Conservation (phyloP, 1,284 basidiomycete genomes). For the Rhodotorula sp. region DNA sequence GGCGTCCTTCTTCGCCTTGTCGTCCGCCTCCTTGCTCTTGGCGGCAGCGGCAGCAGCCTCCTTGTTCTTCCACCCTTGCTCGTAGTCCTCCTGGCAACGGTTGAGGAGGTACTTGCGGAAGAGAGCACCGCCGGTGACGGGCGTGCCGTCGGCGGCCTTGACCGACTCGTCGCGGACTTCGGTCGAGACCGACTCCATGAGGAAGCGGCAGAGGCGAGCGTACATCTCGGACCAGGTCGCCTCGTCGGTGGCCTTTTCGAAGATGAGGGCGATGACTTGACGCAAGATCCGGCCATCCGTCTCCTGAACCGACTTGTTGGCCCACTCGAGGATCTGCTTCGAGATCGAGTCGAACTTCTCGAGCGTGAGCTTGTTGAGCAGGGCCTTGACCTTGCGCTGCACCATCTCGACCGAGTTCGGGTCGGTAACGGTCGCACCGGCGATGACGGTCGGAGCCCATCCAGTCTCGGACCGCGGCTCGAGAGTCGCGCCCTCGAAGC, state of each 20-base stretch:
- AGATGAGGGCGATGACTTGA: constrained; percentile 91
- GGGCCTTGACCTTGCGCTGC: constrained; percentile 86
- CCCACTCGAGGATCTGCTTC: constrained; percentile 87
- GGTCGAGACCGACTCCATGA: constrained; percentile 83
- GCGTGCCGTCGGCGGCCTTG: constrained; percentile 71
- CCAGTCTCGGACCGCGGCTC: constrained; percentile 65
- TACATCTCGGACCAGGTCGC: constrained; percentile 96
- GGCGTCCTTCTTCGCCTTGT: constrained; percentile 57
- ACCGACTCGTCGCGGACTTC: constrained; percentile 84
- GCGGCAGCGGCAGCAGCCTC: constrained; percentile 58
- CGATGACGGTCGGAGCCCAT: constrained; percentile 62
- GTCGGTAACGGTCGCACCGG: constrained; percentile 28
- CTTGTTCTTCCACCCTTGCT: constrained; percentile 68
- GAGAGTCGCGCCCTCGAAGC: constrained; percentile 40
- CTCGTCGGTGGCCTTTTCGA: constrained; percentile 96
- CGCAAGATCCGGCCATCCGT: constrained; percentile 90
- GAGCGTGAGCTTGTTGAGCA: constrained; percentile 96
- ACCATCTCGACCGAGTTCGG: constrained; percentile 55
- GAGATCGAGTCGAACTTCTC: constrained; percentile 96
- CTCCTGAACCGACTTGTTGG: constrained; percentile 89
- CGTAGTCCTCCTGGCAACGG: constrained; percentile 92
- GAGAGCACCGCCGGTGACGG: constrained; percentile 78
- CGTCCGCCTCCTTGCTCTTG: constrained; percentile 57
- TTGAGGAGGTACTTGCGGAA: constrained; percentile 88
- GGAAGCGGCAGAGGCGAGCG: constrained; percentile 86